Conservation (phyloP, 2,329 filamentous ascomycete genomes). For the Diplodia sapinea region DNA sequence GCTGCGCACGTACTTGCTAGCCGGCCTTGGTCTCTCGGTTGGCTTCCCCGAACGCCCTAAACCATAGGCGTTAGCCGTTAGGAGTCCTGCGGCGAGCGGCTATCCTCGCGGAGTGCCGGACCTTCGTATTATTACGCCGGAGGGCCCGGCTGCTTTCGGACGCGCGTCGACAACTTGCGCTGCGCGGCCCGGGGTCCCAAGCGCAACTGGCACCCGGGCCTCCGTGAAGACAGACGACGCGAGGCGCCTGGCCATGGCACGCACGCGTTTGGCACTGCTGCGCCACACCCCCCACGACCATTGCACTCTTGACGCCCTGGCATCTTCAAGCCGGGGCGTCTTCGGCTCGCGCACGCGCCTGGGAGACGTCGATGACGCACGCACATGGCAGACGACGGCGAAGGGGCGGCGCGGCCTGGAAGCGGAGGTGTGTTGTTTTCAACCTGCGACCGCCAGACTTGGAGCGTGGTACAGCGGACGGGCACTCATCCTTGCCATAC, state of each 20-base stretch:
- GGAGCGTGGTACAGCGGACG: background rate
- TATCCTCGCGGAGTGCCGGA: constrained; percentile 8
- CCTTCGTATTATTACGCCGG: constrained; percentile 15
- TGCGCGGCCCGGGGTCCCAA: constrained; percentile 15
- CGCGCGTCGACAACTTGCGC: constrained; percentile 12
- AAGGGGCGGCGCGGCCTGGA: background rate
- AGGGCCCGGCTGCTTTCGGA: constrained; percentile 20
- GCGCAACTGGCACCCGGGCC: constrained; percentile 3
- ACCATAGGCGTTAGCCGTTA: constrained; percentile 6
- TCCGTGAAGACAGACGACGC: constrained; percentile 10
- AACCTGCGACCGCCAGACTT: constrained; percentile 12
- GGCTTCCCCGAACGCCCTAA: constrained; percentile 5
- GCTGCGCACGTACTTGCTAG: constrained; percentile 10
- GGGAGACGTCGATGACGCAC: constrained; percentile 11
- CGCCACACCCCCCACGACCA: constrained; percentile 15
- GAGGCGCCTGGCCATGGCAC: background rate
- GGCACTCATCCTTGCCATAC: constrained; percentile 11
- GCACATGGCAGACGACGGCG: constrained; percentile 1
- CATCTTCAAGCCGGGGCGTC: constrained; percentile 11
- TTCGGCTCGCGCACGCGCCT: constrained; percentile 1
- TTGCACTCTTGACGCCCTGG: constrained; percentile 10
- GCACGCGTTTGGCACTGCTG: constrained; percentile 19
- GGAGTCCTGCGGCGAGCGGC: constrained; percentile 14
- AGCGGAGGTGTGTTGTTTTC: constrained; percentile 4
- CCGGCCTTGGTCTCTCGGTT: background rate